Conservation (phyloP, 257 asterid genomes). For the Coffea canephora region DNA sequence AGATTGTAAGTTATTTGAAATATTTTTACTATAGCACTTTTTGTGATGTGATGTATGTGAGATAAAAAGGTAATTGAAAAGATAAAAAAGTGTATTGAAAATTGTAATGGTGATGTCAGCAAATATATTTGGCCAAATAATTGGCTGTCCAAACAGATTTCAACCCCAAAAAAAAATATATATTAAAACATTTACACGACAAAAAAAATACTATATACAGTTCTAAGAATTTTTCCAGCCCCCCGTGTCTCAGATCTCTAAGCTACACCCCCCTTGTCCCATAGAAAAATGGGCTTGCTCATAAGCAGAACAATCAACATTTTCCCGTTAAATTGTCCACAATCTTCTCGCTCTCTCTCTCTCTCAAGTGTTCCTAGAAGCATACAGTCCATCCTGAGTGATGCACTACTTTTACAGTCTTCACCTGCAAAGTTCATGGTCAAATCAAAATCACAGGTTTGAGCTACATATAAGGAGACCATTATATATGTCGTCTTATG, state of each 20-base stretch:
- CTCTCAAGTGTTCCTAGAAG: neutral
- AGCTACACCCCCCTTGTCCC: neutral
- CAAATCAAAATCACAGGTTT: neutral
- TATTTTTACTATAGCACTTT: too few relatives aligned
- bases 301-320: neutral
- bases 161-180: neutral
- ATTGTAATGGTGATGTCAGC: too few relatives aligned
- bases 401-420: neutral
- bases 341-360: neutral
- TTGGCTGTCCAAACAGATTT: neutral
- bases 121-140: too few relatives aligned
- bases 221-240: neutral
- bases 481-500: neutral
- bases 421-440: neutral
- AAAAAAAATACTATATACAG: neutral
- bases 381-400: neutral
- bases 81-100: too few relatives aligned
- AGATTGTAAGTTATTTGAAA: too few relatives aligned
- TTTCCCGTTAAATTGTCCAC: neutral
- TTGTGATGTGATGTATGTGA: too few relatives aligned
- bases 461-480: neutral
- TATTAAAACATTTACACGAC: constrained; percentile 6
- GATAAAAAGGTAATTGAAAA: too few relatives aligned
- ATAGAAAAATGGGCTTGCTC: neutral
- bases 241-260: neutral